Conservation (phyloP, 2,329 filamentous ascomycete genomes). For the Cercospora citrullina region DNA sequence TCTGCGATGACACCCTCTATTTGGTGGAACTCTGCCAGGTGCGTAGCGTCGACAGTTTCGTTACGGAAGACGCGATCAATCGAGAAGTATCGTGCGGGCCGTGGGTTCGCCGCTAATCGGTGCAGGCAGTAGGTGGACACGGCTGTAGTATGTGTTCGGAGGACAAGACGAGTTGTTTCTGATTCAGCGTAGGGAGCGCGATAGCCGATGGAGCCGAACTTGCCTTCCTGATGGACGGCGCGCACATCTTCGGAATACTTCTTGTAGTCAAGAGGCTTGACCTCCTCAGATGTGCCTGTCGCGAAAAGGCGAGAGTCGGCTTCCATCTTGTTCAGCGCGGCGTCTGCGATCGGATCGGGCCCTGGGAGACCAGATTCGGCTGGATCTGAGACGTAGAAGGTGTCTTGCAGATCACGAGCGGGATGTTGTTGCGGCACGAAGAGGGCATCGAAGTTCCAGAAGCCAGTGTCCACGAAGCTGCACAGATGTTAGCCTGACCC, state of each 20-base stretch:
- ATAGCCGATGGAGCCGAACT: constrained; percentile 94
- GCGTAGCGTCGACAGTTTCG: constrained; percentile 94
- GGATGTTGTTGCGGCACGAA: constrained; percentile 98
- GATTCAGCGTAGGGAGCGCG: constrained; percentile 90
- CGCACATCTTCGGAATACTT: constrained; percentile 86
- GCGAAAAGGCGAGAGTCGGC: constrained; percentile 53
- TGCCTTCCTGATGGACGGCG: constrained; percentile 84
- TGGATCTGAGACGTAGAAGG: constrained; percentile 96
- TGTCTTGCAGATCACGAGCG: constrained; percentile 94
- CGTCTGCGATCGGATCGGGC: constrained; percentile 54
- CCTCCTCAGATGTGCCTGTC: constrained; percentile 27
- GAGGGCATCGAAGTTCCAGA: constrained; percentile 98
- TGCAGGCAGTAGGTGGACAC: constrained; percentile 89
- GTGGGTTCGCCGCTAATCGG: constrained; percentile 79
- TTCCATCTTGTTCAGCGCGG: constrained; percentile 52
- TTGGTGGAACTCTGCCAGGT: constrained; percentile 97
- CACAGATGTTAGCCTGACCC: constrained; percentile 46
- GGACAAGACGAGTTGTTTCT: constrained; percentile 81
- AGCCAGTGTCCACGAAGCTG: constrained; percentile 87
- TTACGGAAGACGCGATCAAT: constrained; percentile 99
- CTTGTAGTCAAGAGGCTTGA: constrained; percentile 63
- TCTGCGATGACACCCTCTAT: constrained; percentile 98
- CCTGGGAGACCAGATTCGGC: constrained; percentile 67
- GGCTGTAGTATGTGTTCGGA: constrained; percentile 94
- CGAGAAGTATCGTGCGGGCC: constrained; percentile 93